Conservation (phyloP, 768 basidiomycete species). For the Termitomyces sp. region DNA sequence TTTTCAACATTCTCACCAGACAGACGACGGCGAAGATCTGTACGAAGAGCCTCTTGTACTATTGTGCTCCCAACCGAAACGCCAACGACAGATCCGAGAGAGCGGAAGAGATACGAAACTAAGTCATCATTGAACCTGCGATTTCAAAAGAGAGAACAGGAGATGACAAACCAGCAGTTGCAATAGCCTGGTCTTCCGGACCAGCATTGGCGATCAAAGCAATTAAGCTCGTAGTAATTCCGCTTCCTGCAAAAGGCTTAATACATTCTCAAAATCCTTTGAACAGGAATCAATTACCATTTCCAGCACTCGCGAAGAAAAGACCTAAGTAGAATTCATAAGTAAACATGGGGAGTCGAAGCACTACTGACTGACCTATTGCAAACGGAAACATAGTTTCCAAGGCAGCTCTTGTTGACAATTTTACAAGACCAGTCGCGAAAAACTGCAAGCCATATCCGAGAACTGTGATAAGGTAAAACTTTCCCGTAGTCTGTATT, state of each 20-base stretch:
- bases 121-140: neutral
- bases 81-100: slow-evolving; percentile 53
- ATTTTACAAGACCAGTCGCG: slow-evolving; percentile 31
- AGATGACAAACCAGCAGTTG: slow-evolving; percentile 45
- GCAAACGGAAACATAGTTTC: slow-evolving; percentile 32
- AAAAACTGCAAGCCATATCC: slow-evolving; percentile 31
- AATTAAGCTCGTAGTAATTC: slow-evolving; percentile 51
- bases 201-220: slow-evolving; percentile 62
- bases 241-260: slow-evolving; percentile 30
- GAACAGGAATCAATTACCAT: slow-evolving; percentile 21
- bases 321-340: slow-evolving; percentile 21
- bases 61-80: slow-evolving; percentile 52
- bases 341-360: neutral
- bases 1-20: slow-evolving; percentile 45
- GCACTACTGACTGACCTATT: slow-evolving; percentile 28
- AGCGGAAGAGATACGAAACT: slow-evolving; percentile 67
- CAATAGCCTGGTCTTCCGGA: slow-evolving; percentile 55
- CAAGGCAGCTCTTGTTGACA: slow-evolving; percentile 33
- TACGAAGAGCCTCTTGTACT: slow-evolving; percentile 46
- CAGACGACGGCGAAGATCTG: slow-evolving; percentile 33
- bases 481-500: slow-evolving; percentile 56
- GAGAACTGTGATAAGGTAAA: slow-evolving; percentile 42
- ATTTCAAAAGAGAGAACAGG: neutral
- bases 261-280: neutral
- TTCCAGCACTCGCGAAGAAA: slow-evolving; percentile 30